Percentiles rank a stretch among this genome's conserved stretches.
Conservation (phyloP, 2,329 filamentous ascomycete species). For the Leptosphaerulina australis region DNA sequence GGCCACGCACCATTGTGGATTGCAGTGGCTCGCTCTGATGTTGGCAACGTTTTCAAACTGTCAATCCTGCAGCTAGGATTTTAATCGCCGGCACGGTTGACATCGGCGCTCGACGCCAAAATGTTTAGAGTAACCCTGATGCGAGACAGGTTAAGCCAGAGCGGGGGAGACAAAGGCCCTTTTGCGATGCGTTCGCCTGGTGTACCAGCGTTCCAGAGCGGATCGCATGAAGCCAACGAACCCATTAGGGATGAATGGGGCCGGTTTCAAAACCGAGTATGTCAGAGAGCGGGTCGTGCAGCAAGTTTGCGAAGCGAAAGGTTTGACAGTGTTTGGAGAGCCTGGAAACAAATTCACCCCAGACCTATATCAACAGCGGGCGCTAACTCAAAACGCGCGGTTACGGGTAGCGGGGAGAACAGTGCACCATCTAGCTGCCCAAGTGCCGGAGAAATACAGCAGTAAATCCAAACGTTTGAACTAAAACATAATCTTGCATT, state of each 20-base stretch:
- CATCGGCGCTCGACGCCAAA: constrained; percentile 38
- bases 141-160: constrained; percentile 48
- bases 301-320: constrained; percentile 45
- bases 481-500: constrained; percentile 2
- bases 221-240: constrained; percentile 37
- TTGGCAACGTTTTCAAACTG: constrained; percentile 52
- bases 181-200: constrained; percentile 37
- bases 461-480: constrained; percentile 9
- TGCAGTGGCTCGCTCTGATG: constrained; percentile 49
- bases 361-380: constrained; percentile 41
- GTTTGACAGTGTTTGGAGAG: constrained; percentile 48
- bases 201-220: constrained; percentile 28
- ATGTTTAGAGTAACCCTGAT: constrained; percentile 49
- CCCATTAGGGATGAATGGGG: constrained; percentile 39
- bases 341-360: constrained; percentile 46
- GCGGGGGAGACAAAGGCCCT: constrained; percentile 36
- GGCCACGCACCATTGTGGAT: constrained; percentile 44
- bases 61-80: constrained; percentile 44
- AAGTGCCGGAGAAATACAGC: constrained; percentile 12
- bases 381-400: constrained; percentile 41
- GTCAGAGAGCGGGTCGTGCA: constrained; percentile 46
- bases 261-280: constrained; percentile 50
- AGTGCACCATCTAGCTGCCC: constrained; percentile 32
- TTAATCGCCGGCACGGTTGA: constrained; percentile 46
- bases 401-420: constrained; percentile 39